phyloP scores from a whole-genome alignment of 192 early-diverging fungal species.

The Coemansia sp. region DNA sequence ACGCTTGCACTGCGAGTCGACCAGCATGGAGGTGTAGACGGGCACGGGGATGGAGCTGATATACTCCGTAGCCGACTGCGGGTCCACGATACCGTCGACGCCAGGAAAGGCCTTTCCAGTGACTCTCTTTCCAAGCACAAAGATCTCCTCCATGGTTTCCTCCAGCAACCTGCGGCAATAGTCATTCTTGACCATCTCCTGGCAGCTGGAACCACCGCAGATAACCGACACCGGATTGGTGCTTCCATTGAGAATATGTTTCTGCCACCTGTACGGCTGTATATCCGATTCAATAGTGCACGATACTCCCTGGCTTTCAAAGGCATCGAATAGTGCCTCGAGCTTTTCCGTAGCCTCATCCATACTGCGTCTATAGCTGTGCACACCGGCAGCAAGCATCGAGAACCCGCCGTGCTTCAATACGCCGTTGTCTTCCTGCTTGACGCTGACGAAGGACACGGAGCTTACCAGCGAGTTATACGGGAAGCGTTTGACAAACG shows the following conservation, averaged over 20 bases:
- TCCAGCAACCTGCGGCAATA: conserved; percentile 31
- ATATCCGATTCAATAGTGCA: conserved; percentile 42
- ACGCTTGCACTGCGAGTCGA: conserved; percentile 49
- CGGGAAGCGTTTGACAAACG: conserved; percentile 30
- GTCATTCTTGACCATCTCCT: conserved; percentile 37
- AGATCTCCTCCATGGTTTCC: conserved; percentile 47
- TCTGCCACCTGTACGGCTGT: conserved; percentile 53
- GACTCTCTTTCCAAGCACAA: conserved; percentile 35
- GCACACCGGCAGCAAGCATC: conserved; percentile 36
- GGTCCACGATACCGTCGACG: conserved; percentile 46
- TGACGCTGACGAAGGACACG: conserved; percentile 45
- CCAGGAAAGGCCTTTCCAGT: conserved; percentile 41
- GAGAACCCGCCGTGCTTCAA: conserved; percentile 48
- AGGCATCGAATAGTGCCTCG: conserved; percentile 19
- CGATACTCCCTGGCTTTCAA: conserved; percentile 34
- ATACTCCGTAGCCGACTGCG: conserved; percentile 37
- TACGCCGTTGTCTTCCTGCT: conserved; percentile 17
- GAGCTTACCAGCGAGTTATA: conserved; percentile 28
- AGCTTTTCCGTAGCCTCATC: conserved; percentile 12
- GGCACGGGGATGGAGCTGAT: conserved; percentile 42
- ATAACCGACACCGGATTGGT: conserved; percentile 51
- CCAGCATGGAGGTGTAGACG: conserved; percentile 50
- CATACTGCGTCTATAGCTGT: background rate
- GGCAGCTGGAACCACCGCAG: conserved; percentile 39
- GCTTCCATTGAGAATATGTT: conserved; percentile 47